These are phyloP conservation scores for Talaromyces adpressus DNA, from an alignment of 495 filamentous ascomycete genomes.

Conservation along the genomic window DNA sequence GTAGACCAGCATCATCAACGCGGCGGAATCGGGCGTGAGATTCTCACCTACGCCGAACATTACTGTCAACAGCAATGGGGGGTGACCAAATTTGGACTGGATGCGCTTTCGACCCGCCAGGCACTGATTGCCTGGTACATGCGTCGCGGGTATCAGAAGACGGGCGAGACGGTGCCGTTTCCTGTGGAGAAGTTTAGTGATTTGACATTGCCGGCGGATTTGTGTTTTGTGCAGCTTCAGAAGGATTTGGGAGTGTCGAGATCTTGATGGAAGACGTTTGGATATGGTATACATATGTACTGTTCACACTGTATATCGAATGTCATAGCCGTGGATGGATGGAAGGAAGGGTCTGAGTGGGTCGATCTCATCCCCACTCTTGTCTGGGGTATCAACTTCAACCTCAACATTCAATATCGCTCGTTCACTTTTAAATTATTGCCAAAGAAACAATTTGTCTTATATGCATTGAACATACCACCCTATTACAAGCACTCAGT, in stretches of 20 bases:
- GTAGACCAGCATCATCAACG: slow-evolving; percentile 28
- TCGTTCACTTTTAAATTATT: neutral
- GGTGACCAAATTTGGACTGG: slow-evolving; percentile 22
- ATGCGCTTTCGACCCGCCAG: slow-evolving; percentile 30
- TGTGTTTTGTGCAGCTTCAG: slow-evolving; percentile 31
- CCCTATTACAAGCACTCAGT: neutral
- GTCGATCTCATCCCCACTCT: neutral
- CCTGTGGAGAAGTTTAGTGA: slow-evolving; percentile 22
- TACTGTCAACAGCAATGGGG: slow-evolving; percentile 27
- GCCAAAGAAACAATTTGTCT: neutral
- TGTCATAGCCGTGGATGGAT: neutral
- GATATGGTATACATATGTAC: neutral
- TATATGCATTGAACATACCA: neutral
- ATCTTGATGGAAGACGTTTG: neutral
- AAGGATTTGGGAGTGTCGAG: slow-evolving; percentile 7
- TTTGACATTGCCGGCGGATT: slow-evolving; percentile 25
- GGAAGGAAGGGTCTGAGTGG: neutral
- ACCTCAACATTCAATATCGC: neutral
- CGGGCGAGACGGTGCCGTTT: slow-evolving; percentile 32
- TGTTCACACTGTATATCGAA: neutral
- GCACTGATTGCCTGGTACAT: slow-evolving; percentile 37
- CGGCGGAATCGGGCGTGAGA: slow-evolving; percentile 30
- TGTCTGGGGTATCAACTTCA: neutral
- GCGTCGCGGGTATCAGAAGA: slow-evolving; percentile 32
- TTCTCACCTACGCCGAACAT: slow-evolving; percentile 32